These are phyloP conservation scores for Pascua sp. DNA, from an alignment of 1,284 basidiomycete genomes.

Conservation along the genomic window DNA sequence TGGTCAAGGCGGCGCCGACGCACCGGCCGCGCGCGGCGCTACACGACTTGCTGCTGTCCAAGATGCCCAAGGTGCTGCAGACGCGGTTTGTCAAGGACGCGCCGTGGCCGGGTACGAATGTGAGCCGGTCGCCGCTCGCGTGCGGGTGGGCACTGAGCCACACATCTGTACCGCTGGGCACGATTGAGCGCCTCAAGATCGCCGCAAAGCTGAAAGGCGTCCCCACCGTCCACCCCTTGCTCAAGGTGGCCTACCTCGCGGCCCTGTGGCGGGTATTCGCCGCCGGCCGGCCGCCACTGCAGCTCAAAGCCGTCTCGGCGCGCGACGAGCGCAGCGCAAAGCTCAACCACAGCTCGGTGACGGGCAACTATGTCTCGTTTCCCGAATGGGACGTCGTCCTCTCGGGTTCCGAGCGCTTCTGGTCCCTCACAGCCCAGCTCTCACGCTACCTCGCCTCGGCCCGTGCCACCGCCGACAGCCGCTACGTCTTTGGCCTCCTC, in stretches of 20 bases:
- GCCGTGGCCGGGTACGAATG: conserved; percentile 28
- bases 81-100: conserved; percentile 14
- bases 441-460: neutral
- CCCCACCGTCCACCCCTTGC: conserved; percentile 34
- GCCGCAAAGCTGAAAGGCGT: conserved; percentile 22
- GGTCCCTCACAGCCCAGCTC: conserved; percentile 13
- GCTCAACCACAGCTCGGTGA: conserved; percentile 26
- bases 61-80: conserved; percentile 31
- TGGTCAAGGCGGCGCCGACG: conserved; percentile 21
- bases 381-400: conserved; percentile 12
- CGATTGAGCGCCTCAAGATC: conserved; percentile 20
- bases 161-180: conserved; percentile 11
- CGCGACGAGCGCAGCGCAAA: conserved; percentile 25
- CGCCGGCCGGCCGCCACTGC: neutral
- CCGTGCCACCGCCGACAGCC: conserved; percentile 11
- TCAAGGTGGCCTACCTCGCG: conserved; percentile 27
- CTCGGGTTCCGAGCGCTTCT: conserved; percentile 20
- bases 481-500: conserved; percentile 31
- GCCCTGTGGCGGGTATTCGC: conserved; percentile 28
- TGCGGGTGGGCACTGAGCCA: conserved; percentile 20
- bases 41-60: conserved; percentile 32
- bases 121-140: conserved; percentile 7
- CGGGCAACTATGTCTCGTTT: conserved; percentile 33
- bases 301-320: conserved; percentile 9
- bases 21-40: conserved; percentile 30